These are phyloP conservation scores for Tolypocladium cylindrosporum DNA, from an alignment of 2,329 filamentous ascomycete species.

Conservation along the genomic window DNA sequence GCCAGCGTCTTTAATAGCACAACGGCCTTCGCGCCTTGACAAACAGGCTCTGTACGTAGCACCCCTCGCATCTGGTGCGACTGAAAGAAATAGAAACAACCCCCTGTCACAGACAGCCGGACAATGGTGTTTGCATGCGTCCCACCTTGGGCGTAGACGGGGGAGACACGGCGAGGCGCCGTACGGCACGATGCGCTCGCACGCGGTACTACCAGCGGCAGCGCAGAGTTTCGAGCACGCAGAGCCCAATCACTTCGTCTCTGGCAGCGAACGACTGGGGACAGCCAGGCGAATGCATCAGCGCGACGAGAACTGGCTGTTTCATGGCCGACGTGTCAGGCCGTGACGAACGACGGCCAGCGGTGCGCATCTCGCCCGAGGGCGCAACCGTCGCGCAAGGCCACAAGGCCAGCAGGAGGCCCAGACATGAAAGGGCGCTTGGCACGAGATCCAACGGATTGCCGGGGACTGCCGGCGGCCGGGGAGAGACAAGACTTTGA, in stretches of 20 bases:
- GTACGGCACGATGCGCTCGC: not conserved
- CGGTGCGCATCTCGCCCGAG: not conserved
- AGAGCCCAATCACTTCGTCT: not conserved
- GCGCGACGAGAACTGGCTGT: not conserved
- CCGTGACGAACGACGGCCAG: not conserved
- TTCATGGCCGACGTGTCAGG: not conserved
- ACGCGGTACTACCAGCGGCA: not conserved
- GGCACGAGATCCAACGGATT: not conserved
- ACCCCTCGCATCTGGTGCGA: not conserved
- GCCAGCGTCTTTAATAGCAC: constrained; percentile 2
- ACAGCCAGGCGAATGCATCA: not conserved
- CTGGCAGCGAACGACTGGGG: not conserved
- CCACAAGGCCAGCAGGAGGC: not conserved
- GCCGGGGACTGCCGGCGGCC: not conserved
- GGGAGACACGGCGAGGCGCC: not conserved
- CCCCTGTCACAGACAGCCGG: not conserved
- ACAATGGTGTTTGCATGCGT: not conserved
- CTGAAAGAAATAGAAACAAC: not conserved
- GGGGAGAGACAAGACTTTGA: not conserved
- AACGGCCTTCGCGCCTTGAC: not conserved
- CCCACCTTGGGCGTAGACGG: not conserved
- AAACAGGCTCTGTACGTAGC: not conserved
- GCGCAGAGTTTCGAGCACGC: not conserved
- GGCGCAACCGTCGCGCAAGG: not conserved
- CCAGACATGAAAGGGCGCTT: not conserved